Base-by-base conservation (phyloP, 805 yeast species). In the Naumovozyma castellii region DNA sequence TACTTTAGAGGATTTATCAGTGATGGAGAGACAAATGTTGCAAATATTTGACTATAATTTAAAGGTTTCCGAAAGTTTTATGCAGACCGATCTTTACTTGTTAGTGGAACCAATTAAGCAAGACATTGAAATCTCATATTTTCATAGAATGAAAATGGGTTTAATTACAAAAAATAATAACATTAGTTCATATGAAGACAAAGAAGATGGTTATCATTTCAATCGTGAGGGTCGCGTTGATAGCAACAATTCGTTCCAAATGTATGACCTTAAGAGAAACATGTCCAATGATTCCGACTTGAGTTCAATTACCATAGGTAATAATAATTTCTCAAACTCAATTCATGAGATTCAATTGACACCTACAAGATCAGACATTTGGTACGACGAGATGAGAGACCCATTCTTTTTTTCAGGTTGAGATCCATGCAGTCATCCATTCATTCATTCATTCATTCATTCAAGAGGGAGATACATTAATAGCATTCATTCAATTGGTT, bases 11-110 rank as follows among this genome's bases (percentile, higher is more conserved):
- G 94, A 83, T 57, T 76, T 83, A 47, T 82, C 81, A 59, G 66
- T 81, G 45, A 83, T 83, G 87, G 94, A 83, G 62, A 73, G 85
- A 56, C 90, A 83, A 60, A 64, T 83, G 43, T 66, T 82, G 38
- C 75, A 69, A 53, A 65, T 82, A 37, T 64, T 83, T 55, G 72
- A 80, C 60, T 83, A 88, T 87, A 80, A 83, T 57, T 64, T 81
- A 37, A 66, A 75, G 32, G 78, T 90, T 34, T 62, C 74, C 19
- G 76, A 77, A 48, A 72, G 72, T 20, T 96, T 87, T 53, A 69
- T 90, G 43, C 66, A 76, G 43, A 65, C 68, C 36, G 80, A 78
- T 31, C 69, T 90, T 42, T 77, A 78, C 44, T 80, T 80, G 19
- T 82, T 90, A 66, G 67, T 86, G 41, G 73, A 73, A 18, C 83